Conservation (phyloP, 1,139 yeast species). For the Lodderomyces parapsilosis region DNA sequence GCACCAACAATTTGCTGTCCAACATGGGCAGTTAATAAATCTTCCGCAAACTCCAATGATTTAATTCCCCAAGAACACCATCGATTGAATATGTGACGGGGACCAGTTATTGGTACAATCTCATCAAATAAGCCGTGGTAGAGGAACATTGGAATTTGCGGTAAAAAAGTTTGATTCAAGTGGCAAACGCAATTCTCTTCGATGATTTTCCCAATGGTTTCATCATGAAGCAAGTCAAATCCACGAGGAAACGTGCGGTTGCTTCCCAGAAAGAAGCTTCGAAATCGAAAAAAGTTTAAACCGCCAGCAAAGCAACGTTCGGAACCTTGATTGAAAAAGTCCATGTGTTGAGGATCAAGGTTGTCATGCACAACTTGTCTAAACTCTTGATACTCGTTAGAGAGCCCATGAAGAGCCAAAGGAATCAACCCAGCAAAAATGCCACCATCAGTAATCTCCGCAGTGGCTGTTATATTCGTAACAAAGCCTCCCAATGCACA, state of each 20-base stretch:
- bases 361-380: conserved; percentile 4
- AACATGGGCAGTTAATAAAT: conserved; percentile 26
- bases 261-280: conserved; percentile 8
- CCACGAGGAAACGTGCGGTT: conserved; percentile 16
- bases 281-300: conserved; percentile 1
- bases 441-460: conserved; percentile 25
- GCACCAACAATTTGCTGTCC: conserved; percentile 26
- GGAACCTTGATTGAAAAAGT: conserved; percentile 3
- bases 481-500: conserved; percentile 36
- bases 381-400: conserved; percentile 25
- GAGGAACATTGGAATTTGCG: conserved; percentile 33
- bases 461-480: conserved; percentile 24
- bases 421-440: conserved; percentile 28
- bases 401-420: conserved; percentile 25
- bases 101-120: conserved; percentile 27
- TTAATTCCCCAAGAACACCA: conserved; percentile 33
- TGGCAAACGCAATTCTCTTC: conserved; percentile 22
- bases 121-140: conserved; percentile 32
- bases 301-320: conserved; percentile 7
- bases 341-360: conserved; percentile 1
- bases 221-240: conserved; percentile 16
- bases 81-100: conserved; percentile 23
- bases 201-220: conserved; percentile 16
- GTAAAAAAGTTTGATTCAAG: conserved; percentile 16
- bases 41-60: conserved; percentile 29